Percentiles rank a stretch among this genome's conserved stretches.
These are phyloP conservation scores for Wickerhamomyces bisporus DNA, from an alignment of 805 yeast genomes.

Conservation along the genomic window DNA sequence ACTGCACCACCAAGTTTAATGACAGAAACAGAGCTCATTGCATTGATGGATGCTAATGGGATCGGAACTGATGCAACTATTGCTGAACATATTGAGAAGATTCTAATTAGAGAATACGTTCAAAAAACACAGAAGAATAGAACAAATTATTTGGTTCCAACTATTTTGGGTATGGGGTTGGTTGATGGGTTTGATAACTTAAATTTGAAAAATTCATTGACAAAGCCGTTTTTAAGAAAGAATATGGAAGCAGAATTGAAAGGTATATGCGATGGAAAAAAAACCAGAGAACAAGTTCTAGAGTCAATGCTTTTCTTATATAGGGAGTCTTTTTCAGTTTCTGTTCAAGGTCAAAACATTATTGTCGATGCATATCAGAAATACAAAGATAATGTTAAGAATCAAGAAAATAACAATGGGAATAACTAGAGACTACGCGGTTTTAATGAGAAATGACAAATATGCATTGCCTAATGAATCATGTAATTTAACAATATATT, in stretches of 20 bases:
- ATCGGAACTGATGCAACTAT: slow-evolving; percentile 99
- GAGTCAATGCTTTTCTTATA: slow-evolving; percentile 51
- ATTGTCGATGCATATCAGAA: slow-evolving; percentile 30
- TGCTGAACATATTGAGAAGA: slow-evolving; percentile 92
- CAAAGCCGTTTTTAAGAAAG: slow-evolving; percentile 85
- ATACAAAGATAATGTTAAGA: slow-evolving; percentile 13
- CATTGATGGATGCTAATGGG: slow-evolving; percentile 93
- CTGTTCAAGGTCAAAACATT: slow-evolving; percentile 35
- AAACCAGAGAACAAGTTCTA: slow-evolving; percentile 48
- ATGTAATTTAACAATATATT: slow-evolving; percentile 29
- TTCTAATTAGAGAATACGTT: slow-evolving; percentile 63
- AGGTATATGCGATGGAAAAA: slow-evolving; percentile 62
- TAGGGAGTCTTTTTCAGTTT: slow-evolving; percentile 51
- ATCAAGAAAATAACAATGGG: slow-evolving; percentile 2
- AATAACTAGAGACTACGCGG: background rate
- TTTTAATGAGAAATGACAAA: background rate
- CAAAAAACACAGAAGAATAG: slow-evolving; percentile 34
- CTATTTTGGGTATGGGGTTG: slow-evolving; percentile 77
- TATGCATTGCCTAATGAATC: background rate
- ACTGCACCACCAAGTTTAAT: slow-evolving; percentile 78
- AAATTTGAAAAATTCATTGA: slow-evolving; percentile 67
- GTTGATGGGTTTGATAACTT: slow-evolving; percentile 84
- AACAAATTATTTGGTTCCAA: slow-evolving; percentile 57
- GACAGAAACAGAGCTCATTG: slow-evolving; percentile 90
- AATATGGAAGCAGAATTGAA: slow-evolving; percentile 64